A percentile compares a stretch with the other conserved stretches of the same genome.
These are phyloP conservation scores for Capsella bursapastoris DNA, from an alignment of 345 rosid genomes.

Conservation along the genomic window DNA sequence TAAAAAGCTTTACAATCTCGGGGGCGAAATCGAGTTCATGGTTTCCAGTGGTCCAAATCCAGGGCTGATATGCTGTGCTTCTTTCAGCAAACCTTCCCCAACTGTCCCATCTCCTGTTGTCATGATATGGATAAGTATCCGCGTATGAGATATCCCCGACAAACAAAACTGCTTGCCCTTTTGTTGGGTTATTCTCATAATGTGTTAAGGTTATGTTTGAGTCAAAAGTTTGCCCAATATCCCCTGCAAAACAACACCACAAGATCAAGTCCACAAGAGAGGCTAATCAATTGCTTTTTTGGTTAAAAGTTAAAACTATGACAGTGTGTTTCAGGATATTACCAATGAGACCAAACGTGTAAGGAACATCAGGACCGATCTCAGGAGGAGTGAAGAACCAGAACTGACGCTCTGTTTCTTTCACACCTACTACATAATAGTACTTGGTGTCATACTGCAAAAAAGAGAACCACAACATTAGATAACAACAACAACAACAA, in stretches of 20 bases:
- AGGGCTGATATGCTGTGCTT: constrained; percentile 87
- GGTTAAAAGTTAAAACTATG: neutral
- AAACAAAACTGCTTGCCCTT: constrained; percentile 71
- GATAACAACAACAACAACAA: constrained; percentile 13
- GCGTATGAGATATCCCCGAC: constrained; percentile 93
- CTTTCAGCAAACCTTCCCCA: constrained; percentile 95
- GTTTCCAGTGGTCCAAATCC: constrained; percentile 96
- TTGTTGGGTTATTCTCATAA: constrained; percentile 68
- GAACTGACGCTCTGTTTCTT: constrained; percentile 53
- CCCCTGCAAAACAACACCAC: constrained; percentile 61
- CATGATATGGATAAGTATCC: constrained; percentile 67
- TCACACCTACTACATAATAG: constrained; percentile 64
- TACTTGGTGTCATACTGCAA: constrained; percentile 65
- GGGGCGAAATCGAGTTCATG: constrained; percentile 89
- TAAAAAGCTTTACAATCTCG: constrained; percentile 53
- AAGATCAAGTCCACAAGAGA: constrained; percentile 14
- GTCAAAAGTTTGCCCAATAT: constrained; percentile 91
- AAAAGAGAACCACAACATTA: neutral
- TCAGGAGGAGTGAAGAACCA: constrained; percentile 77
- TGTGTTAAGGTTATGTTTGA: constrained; percentile 82
- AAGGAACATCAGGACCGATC: constrained; percentile 71
- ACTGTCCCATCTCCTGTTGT: constrained; percentile 84
- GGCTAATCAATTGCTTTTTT: neutral
- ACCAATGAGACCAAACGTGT: constrained; percentile 71
- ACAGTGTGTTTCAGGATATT: constrained; percentile 3